These are phyloP conservation scores for Hsuehochloa calcarea DNA, from an alignment of 176 grass and related monocot species.

Conservation along the genomic window DNA sequence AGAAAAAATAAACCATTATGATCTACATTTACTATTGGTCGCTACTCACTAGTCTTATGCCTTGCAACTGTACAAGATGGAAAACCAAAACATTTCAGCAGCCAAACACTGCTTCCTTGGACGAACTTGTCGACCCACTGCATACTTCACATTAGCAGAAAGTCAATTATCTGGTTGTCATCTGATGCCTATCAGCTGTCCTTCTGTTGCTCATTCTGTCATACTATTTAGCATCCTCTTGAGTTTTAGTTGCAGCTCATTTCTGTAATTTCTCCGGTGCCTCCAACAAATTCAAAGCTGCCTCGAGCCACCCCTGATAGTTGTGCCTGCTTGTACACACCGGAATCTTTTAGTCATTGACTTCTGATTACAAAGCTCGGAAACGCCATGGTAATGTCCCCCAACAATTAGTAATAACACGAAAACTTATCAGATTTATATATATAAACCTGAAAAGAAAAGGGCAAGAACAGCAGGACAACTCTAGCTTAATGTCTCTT, in stretches of 20 bases:
- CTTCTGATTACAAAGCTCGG: conserved; percentile 67
- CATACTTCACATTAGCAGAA: not conserved
- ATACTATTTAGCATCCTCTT: not conserved
- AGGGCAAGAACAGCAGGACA: not conserved
- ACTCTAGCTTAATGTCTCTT: not conserved
- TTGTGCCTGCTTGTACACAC: not conserved
- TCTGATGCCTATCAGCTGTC: not conserved
- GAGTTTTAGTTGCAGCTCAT: not conserved
- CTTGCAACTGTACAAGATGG: not conserved
- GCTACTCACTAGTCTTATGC: not conserved
- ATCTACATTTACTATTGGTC: not conserved
- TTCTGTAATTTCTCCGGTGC: not conserved
- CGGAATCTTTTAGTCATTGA: conserved; percentile 18
- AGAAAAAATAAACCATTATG: not conserved
- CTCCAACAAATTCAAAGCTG: not conserved
- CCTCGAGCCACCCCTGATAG: not conserved
- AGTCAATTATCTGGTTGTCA: not conserved
- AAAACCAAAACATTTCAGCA: not conserved
- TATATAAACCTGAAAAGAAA: not conserved
- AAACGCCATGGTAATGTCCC: conserved; percentile 67
- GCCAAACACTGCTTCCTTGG: not conserved
- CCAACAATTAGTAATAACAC: not conserved
- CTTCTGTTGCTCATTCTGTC: not conserved
- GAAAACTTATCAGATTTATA: not conserved
- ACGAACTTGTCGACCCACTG: not conserved